Base-by-base conservation (phyloP, 2,329 filamentous ascomycete genomes). In the Colletotrichum somersetense region DNA sequence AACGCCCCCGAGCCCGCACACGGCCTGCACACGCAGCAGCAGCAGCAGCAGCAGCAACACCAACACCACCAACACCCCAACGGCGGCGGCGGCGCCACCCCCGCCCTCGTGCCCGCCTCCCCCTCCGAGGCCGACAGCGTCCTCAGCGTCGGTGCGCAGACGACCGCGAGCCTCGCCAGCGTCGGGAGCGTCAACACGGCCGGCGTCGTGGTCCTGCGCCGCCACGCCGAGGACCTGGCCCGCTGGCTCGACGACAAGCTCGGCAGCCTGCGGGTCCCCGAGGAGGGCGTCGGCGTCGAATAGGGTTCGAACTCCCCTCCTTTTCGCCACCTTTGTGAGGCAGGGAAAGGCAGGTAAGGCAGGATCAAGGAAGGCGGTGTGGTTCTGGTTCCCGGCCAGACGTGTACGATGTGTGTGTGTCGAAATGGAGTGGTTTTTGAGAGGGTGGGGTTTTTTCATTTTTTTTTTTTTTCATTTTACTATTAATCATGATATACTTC, bases 221-320 rank as follows among this genome's bases (percentile, higher is more conserved):
- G 86, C 68, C 87, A 89, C 68, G 87, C 89, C 5, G 87, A 89
- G 75, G 89, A 91, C 74, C 81, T 91, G 67, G 88, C 87, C 33
- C 81, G 83, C 66, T 89, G 87, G 85, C 78, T 92, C 74, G 89
- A 92, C 74, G 87, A 87, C n/a, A 87, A 87, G 80, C 82, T 92
- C 7, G 86, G 86, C 7, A 82, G 83, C 18, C 77, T 91, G 72
- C 81, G 81, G 18, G 84, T 90, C 38, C 87, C 89, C 0, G 85
- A 88, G 61, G 87, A 89, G 64, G 85, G 84, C 6, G 81, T 87
- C 30, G 83, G 84, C 11, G 76, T 81, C 11, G 77, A 79, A 72
- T 80, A 68, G 7, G 30, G 30, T 1, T 20, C 12, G 6, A 2
- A 3, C 7, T 7, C 4, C 18, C 1, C 40, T 1, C 30, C 30